Conservation (phyloP, 1,139 yeast species). For the Candida sp. region DNA sequence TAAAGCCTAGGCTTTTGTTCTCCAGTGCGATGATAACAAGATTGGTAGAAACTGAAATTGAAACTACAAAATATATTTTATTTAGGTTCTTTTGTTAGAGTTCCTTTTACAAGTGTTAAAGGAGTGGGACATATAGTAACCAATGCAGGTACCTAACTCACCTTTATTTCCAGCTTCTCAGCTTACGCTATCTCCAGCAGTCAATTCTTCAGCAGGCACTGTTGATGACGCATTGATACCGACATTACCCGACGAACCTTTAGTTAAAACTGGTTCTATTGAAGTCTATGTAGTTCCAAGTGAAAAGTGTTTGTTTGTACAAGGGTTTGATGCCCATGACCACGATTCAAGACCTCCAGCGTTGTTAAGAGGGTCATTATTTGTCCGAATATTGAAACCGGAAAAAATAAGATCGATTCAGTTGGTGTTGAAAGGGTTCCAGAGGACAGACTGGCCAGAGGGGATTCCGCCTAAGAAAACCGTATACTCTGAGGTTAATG, state of each 20-base stretch:
- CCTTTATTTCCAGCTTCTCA: constrained; percentile 12
- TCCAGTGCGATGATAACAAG: no score
- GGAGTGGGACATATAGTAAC: no score
- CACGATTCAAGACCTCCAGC: constrained; percentile 74
- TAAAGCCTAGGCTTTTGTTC: no score
- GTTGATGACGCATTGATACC: constrained; percentile 23
- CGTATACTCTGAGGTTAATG: constrained; percentile 61
- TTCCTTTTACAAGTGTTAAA: neutral
- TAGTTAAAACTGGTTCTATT: constrained; percentile 44
- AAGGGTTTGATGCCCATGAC: constrained; percentile 74
- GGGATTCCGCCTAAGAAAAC: constrained; percentile 90
- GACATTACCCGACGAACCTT: constrained; percentile 48
- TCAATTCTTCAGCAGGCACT: constrained; percentile 9
- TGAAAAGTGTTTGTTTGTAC: constrained; percentile 75
- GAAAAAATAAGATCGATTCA: constrained; percentile 69
- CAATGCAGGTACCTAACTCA: constrained; percentile 7
- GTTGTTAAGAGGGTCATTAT: constrained; percentile 77
- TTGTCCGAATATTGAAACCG: constrained; percentile 69
- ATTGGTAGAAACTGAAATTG: no score
- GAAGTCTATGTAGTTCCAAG: constrained; percentile 62
- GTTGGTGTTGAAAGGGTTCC: constrained; percentile 65
- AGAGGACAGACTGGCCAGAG: constrained; percentile 97
- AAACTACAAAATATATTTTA: no score
- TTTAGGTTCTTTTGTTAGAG: no score
- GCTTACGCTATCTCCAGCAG: constrained; percentile 5